These are phyloP conservation scores for Tilletia caries DNA, from an alignment of 1,284 basidiomycete genomes.

Conservation along the genomic window DNA sequence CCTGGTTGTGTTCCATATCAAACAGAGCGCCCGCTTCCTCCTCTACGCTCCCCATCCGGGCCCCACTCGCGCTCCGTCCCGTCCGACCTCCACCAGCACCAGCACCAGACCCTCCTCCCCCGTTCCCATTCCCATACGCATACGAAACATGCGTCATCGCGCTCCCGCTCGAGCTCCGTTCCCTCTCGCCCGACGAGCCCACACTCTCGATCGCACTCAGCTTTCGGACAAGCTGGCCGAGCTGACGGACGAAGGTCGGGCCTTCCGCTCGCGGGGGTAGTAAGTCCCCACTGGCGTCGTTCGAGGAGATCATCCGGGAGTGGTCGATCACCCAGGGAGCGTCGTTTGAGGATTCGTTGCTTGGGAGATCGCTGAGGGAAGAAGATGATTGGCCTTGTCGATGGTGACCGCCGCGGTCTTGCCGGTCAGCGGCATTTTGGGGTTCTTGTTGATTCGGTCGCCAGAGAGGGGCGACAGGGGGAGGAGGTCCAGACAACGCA, in stretches of 20 bases:
- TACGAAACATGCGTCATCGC: neutral
- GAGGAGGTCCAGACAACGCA: too few relatives aligned
- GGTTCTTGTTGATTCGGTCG: too few relatives aligned
- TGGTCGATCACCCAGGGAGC: neutral
- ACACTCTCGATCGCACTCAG: conserved; percentile 24
- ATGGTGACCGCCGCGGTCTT: too few relatives aligned
- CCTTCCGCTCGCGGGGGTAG: neutral
- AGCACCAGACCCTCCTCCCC: neutral
- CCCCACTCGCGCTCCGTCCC: neutral
- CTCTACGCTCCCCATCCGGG: conserved; percentile 8
- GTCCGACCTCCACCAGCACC: neutral
- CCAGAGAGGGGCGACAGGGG: neutral
- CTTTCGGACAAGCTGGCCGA: conserved; percentile 25
- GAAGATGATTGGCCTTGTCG: too few relatives aligned
- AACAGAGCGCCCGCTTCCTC: conserved; percentile 1
- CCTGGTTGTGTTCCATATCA: too few relatives aligned
- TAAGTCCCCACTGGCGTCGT: neutral
- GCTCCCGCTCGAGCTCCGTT: conserved; percentile 8
- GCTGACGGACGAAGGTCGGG: conserved; percentile 20
- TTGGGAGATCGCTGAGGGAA: too few relatives aligned
- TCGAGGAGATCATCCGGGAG: neutral
- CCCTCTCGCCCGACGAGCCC: conserved; percentile 12
- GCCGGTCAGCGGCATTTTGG: too few relatives aligned
- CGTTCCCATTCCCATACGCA: neutral
- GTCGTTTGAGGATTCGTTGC: neutral